A percentile compares a stretch with the other conserved stretches of the same genome.
phyloP scores from a whole-genome alignment of 495 filamentous ascomycete species.

The Cryomyces minteri region DNA sequence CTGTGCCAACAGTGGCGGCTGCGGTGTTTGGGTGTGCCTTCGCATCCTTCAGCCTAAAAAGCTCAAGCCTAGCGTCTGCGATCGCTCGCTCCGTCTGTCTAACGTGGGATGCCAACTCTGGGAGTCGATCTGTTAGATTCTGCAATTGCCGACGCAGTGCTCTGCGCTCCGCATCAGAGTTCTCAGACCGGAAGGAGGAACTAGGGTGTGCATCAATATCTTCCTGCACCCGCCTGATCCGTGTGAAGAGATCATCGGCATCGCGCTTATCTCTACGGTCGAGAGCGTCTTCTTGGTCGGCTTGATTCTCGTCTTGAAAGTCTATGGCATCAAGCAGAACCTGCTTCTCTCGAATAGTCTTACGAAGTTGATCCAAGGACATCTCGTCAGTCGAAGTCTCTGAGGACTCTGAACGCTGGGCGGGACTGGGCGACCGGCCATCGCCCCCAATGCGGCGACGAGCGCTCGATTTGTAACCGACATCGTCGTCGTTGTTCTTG shows the following conservation, averaged over 20 bases:
- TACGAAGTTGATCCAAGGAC: constrained; percentile 69
- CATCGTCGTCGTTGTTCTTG: constrained; percentile 79
- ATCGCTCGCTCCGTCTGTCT: constrained; percentile 82
- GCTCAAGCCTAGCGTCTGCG: constrained; percentile 77
- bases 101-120: constrained; percentile 80
- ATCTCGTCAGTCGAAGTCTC: constrained; percentile 57
- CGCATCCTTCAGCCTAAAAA: constrained; percentile 86
- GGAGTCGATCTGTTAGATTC: constrained; percentile 70
- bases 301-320: constrained; percentile 79
- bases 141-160: constrained; percentile 78
- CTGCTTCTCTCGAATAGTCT: constrained; percentile 89
- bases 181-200: constrained; percentile 47
- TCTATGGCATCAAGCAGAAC: constrained; percentile 94
- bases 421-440: constrained; percentile 54
- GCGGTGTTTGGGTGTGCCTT: constrained; percentile 76
- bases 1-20: constrained; percentile 76
- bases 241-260: constrained; percentile 82
- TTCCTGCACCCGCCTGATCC: constrained; percentile 86
- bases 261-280: constrained; percentile 83
- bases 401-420: constrained; percentile 48
- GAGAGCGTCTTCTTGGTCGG: constrained; percentile 80
- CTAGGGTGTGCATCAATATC: constrained; percentile 90
- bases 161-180: constrained; percentile 74
- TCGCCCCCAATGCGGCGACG: constrained; percentile 63
- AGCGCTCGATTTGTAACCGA: constrained; percentile 87